Conservation (phyloP, 176 grass and related monocot species). For the Oryza glumipatula region DNA sequence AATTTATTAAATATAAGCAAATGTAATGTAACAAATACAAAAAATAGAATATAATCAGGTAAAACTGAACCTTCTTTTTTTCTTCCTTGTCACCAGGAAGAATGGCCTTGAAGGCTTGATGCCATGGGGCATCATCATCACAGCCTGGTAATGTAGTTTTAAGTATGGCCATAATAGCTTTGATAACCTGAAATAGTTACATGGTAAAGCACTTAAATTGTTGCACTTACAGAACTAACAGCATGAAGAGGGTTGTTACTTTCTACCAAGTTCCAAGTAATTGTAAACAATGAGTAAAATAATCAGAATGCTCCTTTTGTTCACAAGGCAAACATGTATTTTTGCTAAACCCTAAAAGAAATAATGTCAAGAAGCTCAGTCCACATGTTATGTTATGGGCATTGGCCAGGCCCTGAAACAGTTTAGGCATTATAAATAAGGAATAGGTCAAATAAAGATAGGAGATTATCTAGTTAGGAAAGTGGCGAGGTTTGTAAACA, state of each 20-base stretch:
- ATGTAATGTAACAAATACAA: constrained; percentile 12
- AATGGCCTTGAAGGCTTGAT: constrained; percentile 87
- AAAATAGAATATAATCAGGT: constrained; percentile 19
- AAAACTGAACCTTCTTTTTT: constrained; percentile 77
- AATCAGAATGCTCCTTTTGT: neutral
- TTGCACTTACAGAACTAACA: constrained; percentile 17
- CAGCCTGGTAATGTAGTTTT: constrained; percentile 72
- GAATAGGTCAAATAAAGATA: too few relatives aligned
- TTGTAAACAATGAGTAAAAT: neutral
- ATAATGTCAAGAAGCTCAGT: neutral
- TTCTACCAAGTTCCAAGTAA: constrained; percentile 11
- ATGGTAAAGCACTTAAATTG: constrained; percentile 31
- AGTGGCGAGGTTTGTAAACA: too few relatives aligned
- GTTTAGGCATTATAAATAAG: too few relatives aligned
- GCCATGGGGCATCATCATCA: constrained; percentile 79
- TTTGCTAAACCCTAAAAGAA: constrained; percentile 16
- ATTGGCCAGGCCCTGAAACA: too few relatives aligned
- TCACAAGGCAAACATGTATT: neutral
- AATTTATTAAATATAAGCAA: constrained; percentile 30
- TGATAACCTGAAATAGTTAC: constrained; percentile 67
- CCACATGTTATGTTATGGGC: too few relatives aligned
- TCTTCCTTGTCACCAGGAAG: constrained; percentile 85
- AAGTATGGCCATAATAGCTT: constrained; percentile 89
- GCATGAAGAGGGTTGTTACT: constrained; percentile 8
- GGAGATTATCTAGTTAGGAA: too few relatives aligned